phyloP scores from a whole-genome alignment of 805 yeast genomes.

The Lipomyces orientalis region DNA sequence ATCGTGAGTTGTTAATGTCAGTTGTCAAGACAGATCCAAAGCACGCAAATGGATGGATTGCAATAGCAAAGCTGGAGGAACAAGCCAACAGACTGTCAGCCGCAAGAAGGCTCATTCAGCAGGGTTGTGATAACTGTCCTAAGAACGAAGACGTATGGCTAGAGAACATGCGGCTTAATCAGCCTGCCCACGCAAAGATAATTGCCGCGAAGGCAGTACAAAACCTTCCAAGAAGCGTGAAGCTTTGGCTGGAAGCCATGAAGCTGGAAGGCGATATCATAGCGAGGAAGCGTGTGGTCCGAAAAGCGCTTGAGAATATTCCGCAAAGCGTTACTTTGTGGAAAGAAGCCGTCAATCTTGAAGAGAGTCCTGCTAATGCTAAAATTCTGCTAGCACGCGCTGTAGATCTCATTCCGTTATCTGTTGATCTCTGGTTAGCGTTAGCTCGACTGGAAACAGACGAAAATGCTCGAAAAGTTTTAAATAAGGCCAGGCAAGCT shows the following conservation, averaged over 20 bases:
- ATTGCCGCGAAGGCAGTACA: slow-evolving; percentile 71
- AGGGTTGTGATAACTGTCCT: slow-evolving; percentile 77
- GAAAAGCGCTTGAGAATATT: slow-evolving; percentile 71
- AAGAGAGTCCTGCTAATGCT: slow-evolving; percentile 57
- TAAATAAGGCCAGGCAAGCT: slow-evolving; percentile 65
- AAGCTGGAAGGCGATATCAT: slow-evolving; percentile 65
- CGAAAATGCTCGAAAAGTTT: slow-evolving; percentile 57
- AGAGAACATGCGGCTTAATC: slow-evolving; percentile 71
- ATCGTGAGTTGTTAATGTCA: slow-evolving; percentile 66
- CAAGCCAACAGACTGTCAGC: slow-evolving; percentile 58
- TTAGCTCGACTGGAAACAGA: slow-evolving; percentile 55
- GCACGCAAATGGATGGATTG: slow-evolving; percentile 82
- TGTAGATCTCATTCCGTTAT: slow-evolving; percentile 66
- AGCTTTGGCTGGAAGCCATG: slow-evolving; percentile 75
- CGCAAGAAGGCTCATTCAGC: slow-evolving; percentile 68
- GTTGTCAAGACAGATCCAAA: slow-evolving; percentile 73
- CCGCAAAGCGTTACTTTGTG: slow-evolving; percentile 70
- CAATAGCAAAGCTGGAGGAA: slow-evolving; percentile 80
- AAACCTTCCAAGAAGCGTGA: slow-evolving; percentile 59
- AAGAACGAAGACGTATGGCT: slow-evolving; percentile 79
- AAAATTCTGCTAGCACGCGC: slow-evolving; percentile 66
- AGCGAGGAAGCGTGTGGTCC: slow-evolving; percentile 62
- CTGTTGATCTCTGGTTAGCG: slow-evolving; percentile 69
- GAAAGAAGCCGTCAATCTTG: slow-evolving; percentile 67
- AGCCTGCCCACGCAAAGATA: slow-evolving; percentile 56